Base-by-base conservation (phyloP, 139 green algal genomes). In the Coelastrella sp. region DNA sequence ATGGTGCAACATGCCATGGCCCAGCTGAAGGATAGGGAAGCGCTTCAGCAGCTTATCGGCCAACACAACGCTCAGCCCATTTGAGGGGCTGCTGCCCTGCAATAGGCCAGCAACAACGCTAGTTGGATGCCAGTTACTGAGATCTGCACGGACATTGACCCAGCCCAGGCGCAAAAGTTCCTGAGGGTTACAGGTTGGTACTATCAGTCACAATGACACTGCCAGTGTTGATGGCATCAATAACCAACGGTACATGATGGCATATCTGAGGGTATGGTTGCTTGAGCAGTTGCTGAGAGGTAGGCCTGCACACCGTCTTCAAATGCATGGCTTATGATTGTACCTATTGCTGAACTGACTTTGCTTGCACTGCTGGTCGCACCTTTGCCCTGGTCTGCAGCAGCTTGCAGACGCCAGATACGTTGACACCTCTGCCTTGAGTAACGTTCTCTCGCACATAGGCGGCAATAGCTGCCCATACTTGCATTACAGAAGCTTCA, bases 331-430 rank as follows among this genome's bases (percentile, higher is more conserved):
- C 3, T 49, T n/a, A n/a, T n/a, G n/a, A n/a, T n/a, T 49, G 35
- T 49, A 49, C 35, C 3, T 49, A 49, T 49, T 49, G 35, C 35
- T 49, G 35, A 49, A 49, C 35, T 49, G 35, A 49, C 35, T 49
- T 75, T 8, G 4, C 11, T 10, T 85, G 57, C 17, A 84, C 24
- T 7, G 56, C 25, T 25, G 8, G 10, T 6, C 12, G 22, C 58
- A 85, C 79, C 79, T 58, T 68, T 22, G 6, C 14, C n/a, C 35
- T 85, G 20, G 7, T 14, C 24, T 35, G 49, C 17, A 86, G n/a
- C 11, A 86, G n/a, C 59, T 86, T 86, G 81, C 81, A 86, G 7
- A 86, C 20, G n/a, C 81, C 81, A 75, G 81, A 19, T 9, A 86
- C 24, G 59, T 17, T 58, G n/a, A 86, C n/a, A n/a, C 81, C 81